Base-by-base conservation (phyloP, 2,329 filamentous ascomycete species). In the Sporothrix schenckii region DNA sequence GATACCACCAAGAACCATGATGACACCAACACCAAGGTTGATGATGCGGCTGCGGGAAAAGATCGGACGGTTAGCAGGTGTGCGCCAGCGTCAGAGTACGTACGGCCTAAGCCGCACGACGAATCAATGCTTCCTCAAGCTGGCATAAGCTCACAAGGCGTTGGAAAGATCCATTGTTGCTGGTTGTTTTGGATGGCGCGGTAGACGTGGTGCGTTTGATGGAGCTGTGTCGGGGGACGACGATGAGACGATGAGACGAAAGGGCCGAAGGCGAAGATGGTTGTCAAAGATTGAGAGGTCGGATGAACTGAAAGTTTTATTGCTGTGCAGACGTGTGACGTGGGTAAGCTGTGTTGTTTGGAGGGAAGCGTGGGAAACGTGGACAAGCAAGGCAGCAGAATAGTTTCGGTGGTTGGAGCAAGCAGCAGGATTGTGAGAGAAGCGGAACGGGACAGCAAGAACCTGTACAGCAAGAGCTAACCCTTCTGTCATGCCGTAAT, bases 1-100 rank as follows among this genome's bases (percentile, higher is more conserved):
- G 77, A 93, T 85, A 76, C 93, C 94, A 74, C 94, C 94, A 63
- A 97, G 85, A 63, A 97, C 84, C 89, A 97, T 96, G 75, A 97
- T 87, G 75, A 90, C 90, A 77, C 90, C 95, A 74, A 96, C 89
- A 77, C 85, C 92, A 81, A 99, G 85, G 86, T 99, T 99, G 80
- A 97, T 92, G 79, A 98, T 89, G 79, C 95, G 95, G 84, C 95
- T 98, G 73, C 71, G 69, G 61, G 70, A 70, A 70, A 49, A 60
- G 60, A 44, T 65, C 53, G 68, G 13, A 58, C 9, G 10, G 70
- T 68, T 58, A 71, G 70, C 61, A 67, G 1, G 24, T 1, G 41
- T 16, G 60, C 13, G 9, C 24, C 16, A 47, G 21, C 19, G 13
- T 16, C 6, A 47, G 4, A 7, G 16, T 34, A 69, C n/a, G 4